These are phyloP conservation scores for Boletus tylopilopsis DNA, from an alignment of 768 basidiomycete genomes.

Conservation along the genomic window DNA sequence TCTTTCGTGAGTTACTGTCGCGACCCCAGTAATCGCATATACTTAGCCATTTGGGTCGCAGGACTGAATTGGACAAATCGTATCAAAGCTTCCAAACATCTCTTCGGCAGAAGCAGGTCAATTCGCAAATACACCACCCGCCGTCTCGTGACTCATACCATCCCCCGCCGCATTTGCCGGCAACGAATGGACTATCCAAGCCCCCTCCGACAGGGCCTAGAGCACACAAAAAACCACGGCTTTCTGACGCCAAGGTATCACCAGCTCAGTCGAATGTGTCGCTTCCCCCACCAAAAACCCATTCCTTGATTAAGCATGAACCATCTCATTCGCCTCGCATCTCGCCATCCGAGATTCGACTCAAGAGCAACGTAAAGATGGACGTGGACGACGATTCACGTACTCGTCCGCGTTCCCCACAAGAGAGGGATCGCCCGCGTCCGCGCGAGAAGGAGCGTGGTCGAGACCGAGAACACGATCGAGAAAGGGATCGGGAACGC, in stretches of 20 bases:
- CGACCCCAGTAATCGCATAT: slow-evolving; percentile 4
- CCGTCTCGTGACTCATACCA: slow-evolving; percentile 45
- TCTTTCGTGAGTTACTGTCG: slow-evolving; percentile 57
- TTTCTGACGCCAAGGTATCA: slow-evolving; percentile 50
- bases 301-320: slow-evolving; percentile 22
- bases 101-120: slow-evolving; percentile 37
- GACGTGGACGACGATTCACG: slow-evolving; percentile 55
- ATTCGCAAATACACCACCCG: slow-evolving; percentile 31
- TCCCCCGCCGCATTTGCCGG: slow-evolving; percentile 27
- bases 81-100: slow-evolving; percentile 56
- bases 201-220: slow-evolving; percentile 76
- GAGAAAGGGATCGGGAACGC: slow-evolving; percentile 34
- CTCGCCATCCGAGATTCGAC: slow-evolving; percentile 25
- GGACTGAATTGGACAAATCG: slow-evolving; percentile 74
- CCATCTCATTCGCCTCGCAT: slow-evolving; percentile 29
- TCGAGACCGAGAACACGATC: slow-evolving; percentile 34
- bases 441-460: slow-evolving; percentile 35
- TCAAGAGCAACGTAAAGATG: slow-evolving; percentile 40
- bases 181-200: slow-evolving; percentile 40
- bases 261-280: slow-evolving; percentile 31
- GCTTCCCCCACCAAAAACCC: slow-evolving; percentile 27
- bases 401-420: slow-evolving; percentile 41
- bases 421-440: slow-evolving; percentile 39
- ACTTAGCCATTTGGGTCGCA: slow-evolving; percentile 30
- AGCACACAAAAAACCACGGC: slow-evolving; percentile 74